phyloP scores from a whole-genome alignment of 176 grass and related monocot genomes.

The Echinochloa phyllopogon region DNA sequence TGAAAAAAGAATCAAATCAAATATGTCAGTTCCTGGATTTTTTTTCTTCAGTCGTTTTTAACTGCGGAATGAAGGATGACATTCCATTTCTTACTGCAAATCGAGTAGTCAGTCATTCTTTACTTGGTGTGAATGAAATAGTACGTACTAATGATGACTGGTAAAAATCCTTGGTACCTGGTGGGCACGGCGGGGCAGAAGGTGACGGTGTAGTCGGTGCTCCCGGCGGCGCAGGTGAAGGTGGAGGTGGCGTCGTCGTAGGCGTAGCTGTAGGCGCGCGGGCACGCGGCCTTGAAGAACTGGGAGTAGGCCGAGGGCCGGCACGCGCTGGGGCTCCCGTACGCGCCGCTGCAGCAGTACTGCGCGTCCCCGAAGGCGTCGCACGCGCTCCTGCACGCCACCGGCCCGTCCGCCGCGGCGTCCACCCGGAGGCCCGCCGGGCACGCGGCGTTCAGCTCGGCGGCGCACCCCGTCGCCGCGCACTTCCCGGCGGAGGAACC shows the following conservation, averaged over 20 bases:
- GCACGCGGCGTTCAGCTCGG: constrained; percentile 61
- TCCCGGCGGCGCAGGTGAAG: constrained; percentile 62
- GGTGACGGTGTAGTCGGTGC: constrained; percentile 51
- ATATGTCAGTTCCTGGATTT: not conserved
- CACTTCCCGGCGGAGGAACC: constrained; percentile 37
- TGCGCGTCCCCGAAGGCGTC: constrained; percentile 54
- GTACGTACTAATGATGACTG: not conserved
- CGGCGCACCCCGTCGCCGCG: constrained; percentile 59
- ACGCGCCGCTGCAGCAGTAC: constrained; percentile 71
- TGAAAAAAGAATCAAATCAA: not conserved
- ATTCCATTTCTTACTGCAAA: not conserved
- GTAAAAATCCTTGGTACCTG: constrained; percentile 20
- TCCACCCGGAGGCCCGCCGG: constrained; percentile 57
- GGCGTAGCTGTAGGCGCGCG: constrained; percentile 68
- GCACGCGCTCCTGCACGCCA: constrained; percentile 69
- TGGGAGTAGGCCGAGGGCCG: constrained; percentile 53
- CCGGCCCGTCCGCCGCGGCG: not conserved
- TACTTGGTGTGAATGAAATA: not conserved
- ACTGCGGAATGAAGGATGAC: not conserved
- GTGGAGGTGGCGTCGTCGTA: constrained; percentile 72
- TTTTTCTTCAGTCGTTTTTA: not conserved
- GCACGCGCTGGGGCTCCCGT: constrained; percentile 47
- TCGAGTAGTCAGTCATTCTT: not conserved
- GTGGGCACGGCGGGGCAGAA: constrained; percentile 60
- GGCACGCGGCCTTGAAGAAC: constrained; percentile 69